Percentiles rank a stretch among this genome's conserved stretches.
Evolutionary conservation across 345 rosid species (phyloP).

Genomic region (Alliaria petiolata): DNA sequence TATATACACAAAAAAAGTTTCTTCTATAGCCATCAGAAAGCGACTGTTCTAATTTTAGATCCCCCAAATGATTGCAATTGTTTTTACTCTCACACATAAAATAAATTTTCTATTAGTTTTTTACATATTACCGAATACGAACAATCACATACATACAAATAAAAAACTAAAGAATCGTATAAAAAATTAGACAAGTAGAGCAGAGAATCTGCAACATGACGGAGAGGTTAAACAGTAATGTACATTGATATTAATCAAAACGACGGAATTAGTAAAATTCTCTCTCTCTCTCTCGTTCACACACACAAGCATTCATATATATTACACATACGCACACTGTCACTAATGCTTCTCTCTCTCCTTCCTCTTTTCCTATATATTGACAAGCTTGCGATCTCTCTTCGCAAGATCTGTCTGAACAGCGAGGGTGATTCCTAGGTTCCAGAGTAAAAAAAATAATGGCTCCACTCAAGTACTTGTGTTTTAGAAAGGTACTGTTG

Average conservation of each 20-base stretch:
- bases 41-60: slow-evolving; percentile 13
- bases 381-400: slow-evolving; percentile 32
- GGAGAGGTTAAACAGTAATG: slow-evolving; percentile 29
- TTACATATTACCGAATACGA: slow-evolving; percentile 7
- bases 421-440: slow-evolving; percentile 28
- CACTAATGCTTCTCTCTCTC: slow-evolving; percentile 15
- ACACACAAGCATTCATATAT: slow-evolving; percentile 19
- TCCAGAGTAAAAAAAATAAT: slow-evolving; percentile 33
- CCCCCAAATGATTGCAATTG: slow-evolving; percentile 23
- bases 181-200: slow-evolving; percentile 19
- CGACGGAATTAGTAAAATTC: slow-evolving; percentile 20
- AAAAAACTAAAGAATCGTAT: background rate
- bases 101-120: background rate
- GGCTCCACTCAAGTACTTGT: slow-evolving; percentile 43
- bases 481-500: slow-evolving; percentile 44
- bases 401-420: slow-evolving; percentile 29
- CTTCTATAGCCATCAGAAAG: background rate
- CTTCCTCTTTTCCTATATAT: slow-evolving; percentile 22
- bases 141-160: slow-evolving; percentile 9
- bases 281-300: slow-evolving; percentile 31
- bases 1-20: background rate
- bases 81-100: slow-evolving; percentile 5
- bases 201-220: slow-evolving; percentile 25
- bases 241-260: slow-evolving; percentile 18
- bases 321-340: slow-evolving; percentile 18